Evolutionary conservation across 2,329 filamentous ascomycete genomes (phyloP).

Genomic region (Pseudocercospora musae): DNA sequence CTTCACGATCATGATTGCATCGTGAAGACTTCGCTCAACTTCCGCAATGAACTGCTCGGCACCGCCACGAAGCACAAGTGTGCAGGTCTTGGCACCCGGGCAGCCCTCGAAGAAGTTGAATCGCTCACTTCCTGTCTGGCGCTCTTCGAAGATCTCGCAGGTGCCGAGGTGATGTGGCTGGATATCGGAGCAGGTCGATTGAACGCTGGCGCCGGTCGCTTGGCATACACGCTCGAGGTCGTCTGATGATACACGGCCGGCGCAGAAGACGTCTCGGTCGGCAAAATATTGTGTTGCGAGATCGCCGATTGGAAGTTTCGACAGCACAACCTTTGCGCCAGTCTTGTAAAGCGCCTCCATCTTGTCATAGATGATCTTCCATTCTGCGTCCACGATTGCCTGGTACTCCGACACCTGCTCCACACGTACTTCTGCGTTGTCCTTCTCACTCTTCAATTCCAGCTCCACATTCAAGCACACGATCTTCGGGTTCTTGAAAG

Average conservation of each 20-base stretch:
- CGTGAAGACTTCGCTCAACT: slow-evolving; percentile 94
- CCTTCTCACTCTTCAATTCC: slow-evolving; percentile 97
- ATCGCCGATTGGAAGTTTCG: slow-evolving; percentile 95
- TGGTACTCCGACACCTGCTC: slow-evolving; percentile 99
- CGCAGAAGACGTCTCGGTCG: slow-evolving; percentile 97
- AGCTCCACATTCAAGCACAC: slow-evolving; percentile 97
- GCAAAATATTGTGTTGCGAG: slow-evolving; percentile 93
- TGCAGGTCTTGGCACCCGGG: slow-evolving; percentile 94
- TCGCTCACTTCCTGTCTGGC: slow-evolving; percentile 93
- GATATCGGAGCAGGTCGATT: slow-evolving; percentile 97
- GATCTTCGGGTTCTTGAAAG: slow-evolving; percentile 90
- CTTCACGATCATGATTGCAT: slow-evolving; percentile 99
- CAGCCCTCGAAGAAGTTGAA: slow-evolving; percentile 99
- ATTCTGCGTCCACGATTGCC: slow-evolving; percentile 97
- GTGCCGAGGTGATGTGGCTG: slow-evolving; percentile 76
- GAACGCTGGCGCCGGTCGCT: slow-evolving; percentile 85
- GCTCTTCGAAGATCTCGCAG: slow-evolving; percentile 88
- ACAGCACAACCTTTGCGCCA: slow-evolving; percentile 94
- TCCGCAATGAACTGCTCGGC: slow-evolving; percentile 99
- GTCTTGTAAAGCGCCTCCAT: slow-evolving; percentile 92
- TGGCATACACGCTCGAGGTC: slow-evolving; percentile 96
- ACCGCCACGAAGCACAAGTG: slow-evolving; percentile 87
- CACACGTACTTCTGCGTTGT: slow-evolving; percentile 96
- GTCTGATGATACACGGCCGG: slow-evolving; percentile 83
- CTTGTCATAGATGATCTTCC: slow-evolving; percentile 99